Conservation (phyloP, 192 early-diverging fungal species). For the Coemansia sp. region DNA sequence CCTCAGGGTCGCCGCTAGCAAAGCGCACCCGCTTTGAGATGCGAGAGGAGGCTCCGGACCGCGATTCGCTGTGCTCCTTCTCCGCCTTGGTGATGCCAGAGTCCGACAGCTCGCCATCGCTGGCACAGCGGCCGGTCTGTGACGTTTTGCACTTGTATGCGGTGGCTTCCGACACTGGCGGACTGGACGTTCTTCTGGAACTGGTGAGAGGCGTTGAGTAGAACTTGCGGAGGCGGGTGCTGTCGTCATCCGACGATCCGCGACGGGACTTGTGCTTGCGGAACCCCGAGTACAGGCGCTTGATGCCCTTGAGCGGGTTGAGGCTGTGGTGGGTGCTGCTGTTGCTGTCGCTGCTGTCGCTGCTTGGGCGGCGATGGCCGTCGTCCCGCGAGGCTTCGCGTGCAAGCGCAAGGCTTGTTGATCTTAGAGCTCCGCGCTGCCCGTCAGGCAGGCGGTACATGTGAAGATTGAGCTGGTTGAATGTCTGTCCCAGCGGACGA, state of each 20-base stretch:
- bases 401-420: conserved; percentile 47
- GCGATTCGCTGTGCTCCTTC: neutral
- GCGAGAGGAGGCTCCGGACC: conserved; percentile 25
- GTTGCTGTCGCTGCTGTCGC: conserved; percentile 17
- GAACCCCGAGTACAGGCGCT: conserved; percentile 43
- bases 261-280: conserved; percentile 37
- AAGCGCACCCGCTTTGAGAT: conserved; percentile 43
- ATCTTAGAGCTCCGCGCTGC: conserved; percentile 49
- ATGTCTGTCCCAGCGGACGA: conserved; percentile 52
- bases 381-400: conserved; percentile 44
- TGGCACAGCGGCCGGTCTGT: conserved; percentile 17
- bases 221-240: conserved; percentile 43
- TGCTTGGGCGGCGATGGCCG: conserved; percentile 17
- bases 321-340: conserved; percentile 12
- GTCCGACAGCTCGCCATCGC: conserved; percentile 27
- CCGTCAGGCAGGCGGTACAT: conserved; percentile 56
- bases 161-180: neutral
- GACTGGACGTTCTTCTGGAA: neutral
- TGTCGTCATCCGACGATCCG: conserved; percentile 13
- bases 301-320: conserved; percentile 54
- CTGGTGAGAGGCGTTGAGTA: conserved; percentile 39
- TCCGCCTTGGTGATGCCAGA: conserved; percentile 5
- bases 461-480: conserved; percentile 54
- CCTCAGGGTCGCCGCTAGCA: conserved; percentile 30
- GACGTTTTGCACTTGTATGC: conserved; percentile 23